A percentile compares a stretch with the other conserved stretches of the same genome.
These are phyloP conservation scores for Globisporangium alternatum DNA, from an alignment of 352 stramenopile genomes.

Conservation along the genomic window DNA sequence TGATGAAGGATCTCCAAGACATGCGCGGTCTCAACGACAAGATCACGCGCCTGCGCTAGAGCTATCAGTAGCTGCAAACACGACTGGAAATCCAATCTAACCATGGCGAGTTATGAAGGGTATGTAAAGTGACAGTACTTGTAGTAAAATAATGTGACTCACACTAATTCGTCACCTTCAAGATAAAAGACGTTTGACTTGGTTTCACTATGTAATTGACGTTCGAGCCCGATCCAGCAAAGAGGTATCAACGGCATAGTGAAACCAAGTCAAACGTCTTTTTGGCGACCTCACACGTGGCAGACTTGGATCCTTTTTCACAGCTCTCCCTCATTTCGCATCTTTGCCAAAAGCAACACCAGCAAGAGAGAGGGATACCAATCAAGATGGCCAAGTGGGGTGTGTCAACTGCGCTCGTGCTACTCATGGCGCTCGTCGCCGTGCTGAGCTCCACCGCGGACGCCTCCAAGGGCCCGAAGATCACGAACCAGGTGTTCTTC, in stretches of 20 bases:
- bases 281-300: too few species aligned
- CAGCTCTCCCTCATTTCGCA: background rate
- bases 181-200: too few species aligned
- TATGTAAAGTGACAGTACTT: too few species aligned
- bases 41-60: constrained; percentile 15
- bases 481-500: constrained; percentile 95
- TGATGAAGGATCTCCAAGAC: constrained; percentile 26
- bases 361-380: background rate
- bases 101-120: too few species aligned
- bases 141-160: too few species aligned
- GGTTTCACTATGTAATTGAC: too few species aligned
- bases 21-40: constrained; percentile 26
- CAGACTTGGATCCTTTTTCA: constrained; percentile 4
- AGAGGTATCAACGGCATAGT: too few species aligned
- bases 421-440: constrained; percentile 39
- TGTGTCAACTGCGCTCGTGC: constrained; percentile 32
- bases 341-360: constrained; percentile 1
- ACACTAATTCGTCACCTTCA: too few species aligned
- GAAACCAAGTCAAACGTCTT: too few species aligned
- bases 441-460: constrained; percentile 24
- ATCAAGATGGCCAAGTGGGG: constrained; percentile 54
- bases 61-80: too few species aligned
- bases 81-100: too few species aligned
- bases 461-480: constrained; percentile 54
- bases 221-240: too few species aligned